phyloP scores from a whole-genome alignment of 805 yeast species.

The Diddensiella caesifluorescens region DNA sequence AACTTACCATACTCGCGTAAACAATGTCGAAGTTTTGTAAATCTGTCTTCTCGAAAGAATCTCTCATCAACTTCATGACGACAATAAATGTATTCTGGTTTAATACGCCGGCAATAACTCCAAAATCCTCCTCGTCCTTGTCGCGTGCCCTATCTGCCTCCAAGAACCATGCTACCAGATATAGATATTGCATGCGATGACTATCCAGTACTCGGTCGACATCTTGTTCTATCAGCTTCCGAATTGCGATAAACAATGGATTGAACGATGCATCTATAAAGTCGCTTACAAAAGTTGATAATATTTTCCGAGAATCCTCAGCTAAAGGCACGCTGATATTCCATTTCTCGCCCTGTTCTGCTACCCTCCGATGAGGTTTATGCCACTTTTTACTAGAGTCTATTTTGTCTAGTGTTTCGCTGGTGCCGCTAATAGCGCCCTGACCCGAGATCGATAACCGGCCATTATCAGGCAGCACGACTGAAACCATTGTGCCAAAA shows the following conservation, averaged over 20 bases:
- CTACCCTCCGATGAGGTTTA: constrained; percentile 29
- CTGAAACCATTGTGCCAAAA: constrained; percentile 79
- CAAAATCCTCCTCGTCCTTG: constrained; percentile 25
- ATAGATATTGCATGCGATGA: constrained; percentile 45
- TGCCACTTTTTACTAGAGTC: constrained; percentile 69
- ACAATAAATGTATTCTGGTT: constrained; percentile 57
- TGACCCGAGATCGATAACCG: constrained; percentile 71
- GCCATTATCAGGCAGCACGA: constrained; percentile 55
- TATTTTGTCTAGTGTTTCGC: constrained; percentile 54
- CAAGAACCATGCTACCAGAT: constrained; percentile 70
- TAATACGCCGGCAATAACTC: constrained; percentile 40
- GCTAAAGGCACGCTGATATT: constrained; percentile 21
- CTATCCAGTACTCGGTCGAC: constrained; percentile 23
- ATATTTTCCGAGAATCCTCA: constrained; percentile 26
- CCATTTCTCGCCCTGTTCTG: constrained; percentile 21
- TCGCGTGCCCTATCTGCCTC: constrained; percentile 48
- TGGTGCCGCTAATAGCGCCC: constrained; percentile 47
- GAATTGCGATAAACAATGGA: constrained; percentile 50
- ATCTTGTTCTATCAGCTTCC: constrained; percentile 43
- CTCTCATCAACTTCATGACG: constrained; percentile 40
- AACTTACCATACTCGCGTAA: constrained; percentile 64
- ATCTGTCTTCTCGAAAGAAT: constrained; percentile 31
- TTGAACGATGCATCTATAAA: constrained; percentile 75
- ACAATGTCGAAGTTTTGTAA: constrained; percentile 49
- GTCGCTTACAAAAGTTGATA: constrained; percentile 46